Percentiles rank a stretch among this genome's conserved stretches.
phyloP scores from a whole-genome alignment of 305 asterid genomes.

The Fraxinus floribunda region DNA sequence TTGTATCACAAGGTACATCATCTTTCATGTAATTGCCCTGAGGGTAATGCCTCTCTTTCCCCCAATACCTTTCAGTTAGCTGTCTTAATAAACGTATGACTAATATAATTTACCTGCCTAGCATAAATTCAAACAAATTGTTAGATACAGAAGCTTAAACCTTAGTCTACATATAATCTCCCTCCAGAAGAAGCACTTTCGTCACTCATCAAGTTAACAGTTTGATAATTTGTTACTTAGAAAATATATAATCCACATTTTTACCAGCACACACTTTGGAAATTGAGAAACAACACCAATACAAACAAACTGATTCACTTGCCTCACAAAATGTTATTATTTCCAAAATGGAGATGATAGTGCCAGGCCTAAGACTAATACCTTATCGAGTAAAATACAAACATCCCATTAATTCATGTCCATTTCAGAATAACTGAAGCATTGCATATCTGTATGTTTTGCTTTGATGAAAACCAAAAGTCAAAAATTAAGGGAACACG shows the following conservation, averaged over 20 bases:
- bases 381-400: neutral
- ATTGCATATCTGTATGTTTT: neutral
- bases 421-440: neutral
- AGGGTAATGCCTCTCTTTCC: neutral
- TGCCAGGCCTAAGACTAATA: neutral
- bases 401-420: neutral
- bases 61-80: neutral
- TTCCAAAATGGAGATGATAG: neutral
- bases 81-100: neutral
- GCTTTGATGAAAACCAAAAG: neutral
- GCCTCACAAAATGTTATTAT: neutral
- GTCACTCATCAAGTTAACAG: conserved; percentile 1
- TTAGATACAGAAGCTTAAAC: neutral
- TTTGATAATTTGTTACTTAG: neutral
- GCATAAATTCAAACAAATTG: neutral
- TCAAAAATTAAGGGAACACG: neutral
- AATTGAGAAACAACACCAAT: neutral
- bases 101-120: neutral
- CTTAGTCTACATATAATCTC: neutral
- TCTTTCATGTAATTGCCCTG: neutral
- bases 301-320: neutral
- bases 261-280: neutral
- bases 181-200: neutral
- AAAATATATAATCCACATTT: neutral
- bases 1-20: neutral